A percentile compares a stretch with the other conserved stretches of the same genome.
Conservation (phyloP, 306 rosid species). For the Inga laurina region DNA sequence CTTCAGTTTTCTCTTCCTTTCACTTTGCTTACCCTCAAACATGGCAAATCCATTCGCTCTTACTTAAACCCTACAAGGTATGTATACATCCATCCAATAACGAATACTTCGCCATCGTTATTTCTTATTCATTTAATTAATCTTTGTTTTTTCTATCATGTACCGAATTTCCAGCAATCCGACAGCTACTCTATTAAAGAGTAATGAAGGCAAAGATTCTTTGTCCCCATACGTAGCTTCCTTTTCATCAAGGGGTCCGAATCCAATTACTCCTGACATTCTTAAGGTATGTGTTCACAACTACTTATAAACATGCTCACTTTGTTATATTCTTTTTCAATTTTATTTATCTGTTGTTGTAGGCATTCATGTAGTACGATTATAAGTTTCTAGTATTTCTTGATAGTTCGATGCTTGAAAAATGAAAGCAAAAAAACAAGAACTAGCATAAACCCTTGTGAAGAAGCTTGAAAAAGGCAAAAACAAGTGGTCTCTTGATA, state of each 20-base stretch:
- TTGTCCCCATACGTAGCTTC: constrained; percentile 36
- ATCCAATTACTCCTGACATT: constrained; percentile 29
- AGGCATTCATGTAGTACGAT: too few species aligned
- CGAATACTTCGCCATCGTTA: too few species aligned
- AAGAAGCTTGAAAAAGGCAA: too few species aligned
- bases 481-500: too few species aligned
- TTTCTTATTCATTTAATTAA: background rate
- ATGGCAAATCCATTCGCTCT: background rate
- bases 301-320: too few species aligned
- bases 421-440: too few species aligned
- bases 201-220: constrained; percentile 16
- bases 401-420: too few species aligned
- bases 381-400: too few species aligned
- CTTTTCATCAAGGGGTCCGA: constrained; percentile 55
- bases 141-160: background rate
- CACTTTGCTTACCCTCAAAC: background rate
- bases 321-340: too few species aligned
- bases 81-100: too few species aligned
- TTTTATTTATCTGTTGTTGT: too few species aligned
- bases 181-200: constrained; percentile 38
- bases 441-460: too few species aligned
- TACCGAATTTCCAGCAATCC: constrained; percentile 26
- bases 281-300: constrained; percentile 34
- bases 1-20: background rate
- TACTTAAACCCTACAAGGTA: background rate